Conservation (phyloP, 106 monocot genomes). For the Dactylorhiza incarnata region DNA sequence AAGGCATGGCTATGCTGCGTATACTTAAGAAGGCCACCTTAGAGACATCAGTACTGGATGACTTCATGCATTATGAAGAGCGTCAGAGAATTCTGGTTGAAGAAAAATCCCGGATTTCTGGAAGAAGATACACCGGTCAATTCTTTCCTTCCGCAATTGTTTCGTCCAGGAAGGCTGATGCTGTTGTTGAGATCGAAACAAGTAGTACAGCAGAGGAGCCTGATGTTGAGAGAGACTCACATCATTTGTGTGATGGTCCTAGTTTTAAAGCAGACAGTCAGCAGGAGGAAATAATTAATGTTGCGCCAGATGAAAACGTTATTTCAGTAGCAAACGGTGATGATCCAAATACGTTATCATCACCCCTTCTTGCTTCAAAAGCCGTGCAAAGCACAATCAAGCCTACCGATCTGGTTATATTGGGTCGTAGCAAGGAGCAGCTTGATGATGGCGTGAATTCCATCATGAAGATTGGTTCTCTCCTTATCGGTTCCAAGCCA, state of each 20-base stretch:
- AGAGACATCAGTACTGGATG: slow-evolving; percentile 68
- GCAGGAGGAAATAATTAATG: neutral
- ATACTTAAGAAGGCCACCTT: slow-evolving; percentile 53
- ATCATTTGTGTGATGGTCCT: neutral
- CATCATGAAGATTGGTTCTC: slow-evolving; percentile 17
- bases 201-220: neutral
- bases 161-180: slow-evolving; percentile 6
- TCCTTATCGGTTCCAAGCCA: slow-evolving; percentile 17
- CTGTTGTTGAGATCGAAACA: slow-evolving; percentile 4
- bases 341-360: neutral
- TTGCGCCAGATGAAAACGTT: neutral
- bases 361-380: neutral
- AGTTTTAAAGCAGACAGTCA: neutral
- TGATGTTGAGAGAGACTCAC: slow-evolving; percentile 1
- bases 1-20: slow-evolving; percentile 60
- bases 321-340: neutral
- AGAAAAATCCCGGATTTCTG: slow-evolving; percentile 42
- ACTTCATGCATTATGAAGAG: slow-evolving; percentile 73
- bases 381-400: neutral
- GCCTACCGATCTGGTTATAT: neutral
- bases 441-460: slow-evolving; percentile 2
- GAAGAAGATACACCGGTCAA: slow-evolving; percentile 23
- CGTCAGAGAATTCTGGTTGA: slow-evolving; percentile 59
- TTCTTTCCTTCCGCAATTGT: slow-evolving; percentile 15
- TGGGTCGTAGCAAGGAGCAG: neutral